Evolutionary conservation across 1,284 basidiomycete genomes (phyloP).

Genomic region (Kwoniella shivajii): DNA sequence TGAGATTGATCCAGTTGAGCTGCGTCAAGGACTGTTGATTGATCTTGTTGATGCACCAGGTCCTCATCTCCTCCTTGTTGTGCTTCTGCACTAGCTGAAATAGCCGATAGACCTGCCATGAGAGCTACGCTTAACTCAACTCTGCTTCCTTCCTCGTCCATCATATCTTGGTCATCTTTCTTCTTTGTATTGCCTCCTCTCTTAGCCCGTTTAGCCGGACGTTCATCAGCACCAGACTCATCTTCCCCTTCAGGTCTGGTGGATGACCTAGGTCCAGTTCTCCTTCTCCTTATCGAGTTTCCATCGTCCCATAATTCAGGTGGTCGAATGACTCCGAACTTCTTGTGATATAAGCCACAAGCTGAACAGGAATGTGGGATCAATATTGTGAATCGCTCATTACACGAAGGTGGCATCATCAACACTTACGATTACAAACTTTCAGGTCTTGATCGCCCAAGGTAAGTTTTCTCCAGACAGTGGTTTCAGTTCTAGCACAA

Average conservation of each 20-base stretch:
- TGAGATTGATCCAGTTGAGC: no score
- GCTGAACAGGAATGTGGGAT: no score
- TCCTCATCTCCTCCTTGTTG: background rate
- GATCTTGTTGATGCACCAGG: no score
- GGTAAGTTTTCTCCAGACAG: constrained; percentile 47
- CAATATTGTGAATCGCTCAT: no score
- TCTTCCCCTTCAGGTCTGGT: background rate
- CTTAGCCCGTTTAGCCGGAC: constrained; percentile 8
- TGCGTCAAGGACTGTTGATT: no score
- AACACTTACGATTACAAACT: constrained; percentile 52
- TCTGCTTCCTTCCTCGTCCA: background rate
- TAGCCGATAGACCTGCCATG: background rate
- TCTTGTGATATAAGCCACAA: constrained; percentile 48
- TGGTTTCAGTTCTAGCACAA: constrained; percentile 48
- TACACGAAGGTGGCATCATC: no score
- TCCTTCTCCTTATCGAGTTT: constrained; percentile 43
- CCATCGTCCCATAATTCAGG: constrained; percentile 52
- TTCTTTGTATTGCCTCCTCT: background rate
- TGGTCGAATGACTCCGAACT: constrained; percentile 49
- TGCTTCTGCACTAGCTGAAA: background rate
- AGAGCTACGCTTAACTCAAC: background rate
- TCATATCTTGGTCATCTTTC: background rate
- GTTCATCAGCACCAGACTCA: background rate
- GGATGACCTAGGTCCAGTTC: constrained; percentile 7
- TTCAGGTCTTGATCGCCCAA: constrained; percentile 37